These are phyloP conservation scores for Solanum commersonii DNA, from an alignment of 257 asterid species.

Conservation along the genomic window DNA sequence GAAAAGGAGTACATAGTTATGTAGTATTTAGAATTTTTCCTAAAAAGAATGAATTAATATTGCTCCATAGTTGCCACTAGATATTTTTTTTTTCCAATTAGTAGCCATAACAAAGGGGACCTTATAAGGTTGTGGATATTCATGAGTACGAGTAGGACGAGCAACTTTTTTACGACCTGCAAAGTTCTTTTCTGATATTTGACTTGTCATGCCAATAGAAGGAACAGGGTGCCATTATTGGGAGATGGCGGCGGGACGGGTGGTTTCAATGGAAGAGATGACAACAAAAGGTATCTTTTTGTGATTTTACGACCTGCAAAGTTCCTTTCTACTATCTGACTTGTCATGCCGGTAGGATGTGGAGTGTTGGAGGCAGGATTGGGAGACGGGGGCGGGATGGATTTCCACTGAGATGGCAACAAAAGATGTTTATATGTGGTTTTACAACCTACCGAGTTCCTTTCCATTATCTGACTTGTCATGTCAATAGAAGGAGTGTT, in stretches of 20 bases:
- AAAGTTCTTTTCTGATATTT: neutral
- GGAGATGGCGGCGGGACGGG: slow-evolving; percentile 22
- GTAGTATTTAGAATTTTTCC: neutral
- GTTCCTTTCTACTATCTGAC: neutral
- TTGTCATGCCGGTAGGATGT: neutral
- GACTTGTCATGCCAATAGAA: neutral
- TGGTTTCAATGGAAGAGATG: slow-evolving; percentile 15
- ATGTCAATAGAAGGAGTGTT: neutral
- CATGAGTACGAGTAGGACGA: neutral
- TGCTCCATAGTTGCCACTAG: neutral
- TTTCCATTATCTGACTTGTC: neutral
- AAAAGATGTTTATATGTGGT: neutral
- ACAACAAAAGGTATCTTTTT: neutral
- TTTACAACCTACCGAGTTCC: neutral
- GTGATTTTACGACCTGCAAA: neutral
- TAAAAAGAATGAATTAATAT: neutral
- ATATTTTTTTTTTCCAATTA: neutral
- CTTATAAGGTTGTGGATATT: neutral
- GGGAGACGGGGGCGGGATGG: slow-evolving; percentile 9
- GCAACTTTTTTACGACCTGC: neutral
- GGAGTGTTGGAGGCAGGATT: slow-evolving; percentile 7
- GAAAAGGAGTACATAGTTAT: neutral
- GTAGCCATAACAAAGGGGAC: neutral
- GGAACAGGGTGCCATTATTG: slow-evolving; percentile 12
- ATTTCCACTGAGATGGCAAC: slow-evolving; percentile 19